Evolutionary conservation across 129 eudicot genomes (phyloP).

Genomic region (Tagetes erecta): DNA sequence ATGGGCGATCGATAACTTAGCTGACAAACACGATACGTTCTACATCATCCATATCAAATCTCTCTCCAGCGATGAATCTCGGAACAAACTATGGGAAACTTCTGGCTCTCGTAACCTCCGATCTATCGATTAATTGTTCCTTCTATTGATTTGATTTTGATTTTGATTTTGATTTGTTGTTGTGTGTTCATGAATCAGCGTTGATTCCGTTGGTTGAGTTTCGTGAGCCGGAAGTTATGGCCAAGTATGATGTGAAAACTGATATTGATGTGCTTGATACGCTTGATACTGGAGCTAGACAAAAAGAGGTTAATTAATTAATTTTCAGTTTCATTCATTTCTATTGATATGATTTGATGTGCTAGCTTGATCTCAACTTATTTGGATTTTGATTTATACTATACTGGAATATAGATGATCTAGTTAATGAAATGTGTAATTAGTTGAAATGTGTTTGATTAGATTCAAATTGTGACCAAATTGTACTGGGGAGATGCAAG

Average conservation of each 20-base stretch:
- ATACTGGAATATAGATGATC: background rate
- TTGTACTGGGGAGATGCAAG: slow-evolving; percentile 96
- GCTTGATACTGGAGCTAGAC: slow-evolving; percentile 69
- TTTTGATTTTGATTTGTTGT: slow-evolving; percentile 8
- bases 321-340: background rate
- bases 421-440: background rate
- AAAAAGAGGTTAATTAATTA: slow-evolving; percentile 47
- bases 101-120: slow-evolving; percentile 70
- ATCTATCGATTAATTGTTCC: background rate
- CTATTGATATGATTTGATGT: background rate
- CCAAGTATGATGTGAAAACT: slow-evolving; percentile 49
- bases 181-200: slow-evolving; percentile 40
- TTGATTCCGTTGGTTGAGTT: slow-evolving; percentile 69
- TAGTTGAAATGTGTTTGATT: slow-evolving; percentile 8
- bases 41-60: slow-evolving; percentile 59
- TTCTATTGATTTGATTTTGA: background rate
- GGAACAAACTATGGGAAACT: slow-evolving; percentile 52
- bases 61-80: slow-evolving; percentile 41
- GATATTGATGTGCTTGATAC: slow-evolving; percentile 66
- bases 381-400: background rate
- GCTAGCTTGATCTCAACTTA: background rate
- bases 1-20: slow-evolving; percentile 82
- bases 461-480: slow-evolving; percentile 69
- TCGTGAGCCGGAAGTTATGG: slow-evolving; percentile 64
- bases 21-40: slow-evolving; percentile 68